Conservation (phyloP, 345 rosid genomes). For the Abelmoschus esculentus region DNA sequence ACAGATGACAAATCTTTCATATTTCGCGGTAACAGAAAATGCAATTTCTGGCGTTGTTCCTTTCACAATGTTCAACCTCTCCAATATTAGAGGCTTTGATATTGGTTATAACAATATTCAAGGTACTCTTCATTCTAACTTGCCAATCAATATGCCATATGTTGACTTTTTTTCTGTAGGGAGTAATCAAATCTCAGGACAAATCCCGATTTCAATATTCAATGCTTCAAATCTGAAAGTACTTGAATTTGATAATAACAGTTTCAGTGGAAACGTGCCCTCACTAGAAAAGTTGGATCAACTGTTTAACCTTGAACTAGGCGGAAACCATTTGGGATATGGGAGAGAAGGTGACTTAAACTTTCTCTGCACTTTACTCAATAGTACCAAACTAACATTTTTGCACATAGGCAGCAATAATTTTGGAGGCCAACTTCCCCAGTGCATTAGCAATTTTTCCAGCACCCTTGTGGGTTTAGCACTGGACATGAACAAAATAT, state of each 20-base stretch:
- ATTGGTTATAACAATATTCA: neutral
- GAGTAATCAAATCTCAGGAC: neutral
- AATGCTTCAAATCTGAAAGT: neutral
- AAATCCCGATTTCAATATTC: neutral
- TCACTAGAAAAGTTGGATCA: neutral
- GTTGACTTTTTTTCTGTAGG: neutral
- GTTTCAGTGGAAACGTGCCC: conserved; percentile 2
- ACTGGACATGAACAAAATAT: too few relatives aligned
- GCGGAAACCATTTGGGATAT: neutral
- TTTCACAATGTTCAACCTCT: neutral
- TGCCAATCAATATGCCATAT: neutral
- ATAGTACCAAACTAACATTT: neutral
- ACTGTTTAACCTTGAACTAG: neutral
- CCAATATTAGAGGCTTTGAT: neutral
- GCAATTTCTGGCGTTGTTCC: neutral
- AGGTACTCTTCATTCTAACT: neutral
- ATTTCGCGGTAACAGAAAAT: neutral
- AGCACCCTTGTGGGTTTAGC: neutral
- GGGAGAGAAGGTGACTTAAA: neutral
- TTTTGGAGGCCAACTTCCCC: conserved; percentile 17
- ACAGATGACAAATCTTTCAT: neutral
- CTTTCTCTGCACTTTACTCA: conserved; percentile 8
- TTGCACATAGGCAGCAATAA: neutral
- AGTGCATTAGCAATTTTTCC: conserved; percentile 14
- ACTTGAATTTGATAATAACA: neutral